phyloP scores from a whole-genome alignment of 73 alveolate genomes.

The Paramecium primaurelia region DNA sequence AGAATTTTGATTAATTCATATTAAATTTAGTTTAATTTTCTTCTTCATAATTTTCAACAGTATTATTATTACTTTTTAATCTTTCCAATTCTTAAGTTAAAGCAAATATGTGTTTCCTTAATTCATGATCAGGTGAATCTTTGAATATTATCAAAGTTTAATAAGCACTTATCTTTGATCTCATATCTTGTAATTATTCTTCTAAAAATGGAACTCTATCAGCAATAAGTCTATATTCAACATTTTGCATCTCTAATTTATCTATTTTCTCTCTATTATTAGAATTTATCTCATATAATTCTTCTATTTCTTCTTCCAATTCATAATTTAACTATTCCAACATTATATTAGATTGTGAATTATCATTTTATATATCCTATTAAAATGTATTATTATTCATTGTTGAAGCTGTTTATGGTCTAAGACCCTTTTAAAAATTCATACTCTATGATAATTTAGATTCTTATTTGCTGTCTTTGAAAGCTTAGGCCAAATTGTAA shows the following conservation, averaged over 20 bases:
- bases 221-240: neutral
- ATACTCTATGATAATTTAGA: neutral
- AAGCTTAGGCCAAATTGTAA: neutral
- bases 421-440: neutral
- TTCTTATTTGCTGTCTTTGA: neutral
- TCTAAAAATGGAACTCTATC: constrained; percentile 17
- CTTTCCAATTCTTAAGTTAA: neutral
- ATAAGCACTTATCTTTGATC: neutral
- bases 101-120: neutral
- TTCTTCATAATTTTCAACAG: neutral
- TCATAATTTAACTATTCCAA: neutral
- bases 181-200: neutral
- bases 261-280: neutral
- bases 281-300: neutral
- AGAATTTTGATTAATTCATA: neutral
- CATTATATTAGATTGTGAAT: neutral
- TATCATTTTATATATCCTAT: neutral
- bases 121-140: neutral
- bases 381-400: neutral
- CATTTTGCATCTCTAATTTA: neutral
- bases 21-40: neutral
- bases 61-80: neutral
- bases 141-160: neutral
- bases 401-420: neutral
- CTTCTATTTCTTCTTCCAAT: constrained; percentile 9